Base-by-base conservation (phyloP, 768 basidiomycete genomes). In the Leccinum rimulosum region DNA sequence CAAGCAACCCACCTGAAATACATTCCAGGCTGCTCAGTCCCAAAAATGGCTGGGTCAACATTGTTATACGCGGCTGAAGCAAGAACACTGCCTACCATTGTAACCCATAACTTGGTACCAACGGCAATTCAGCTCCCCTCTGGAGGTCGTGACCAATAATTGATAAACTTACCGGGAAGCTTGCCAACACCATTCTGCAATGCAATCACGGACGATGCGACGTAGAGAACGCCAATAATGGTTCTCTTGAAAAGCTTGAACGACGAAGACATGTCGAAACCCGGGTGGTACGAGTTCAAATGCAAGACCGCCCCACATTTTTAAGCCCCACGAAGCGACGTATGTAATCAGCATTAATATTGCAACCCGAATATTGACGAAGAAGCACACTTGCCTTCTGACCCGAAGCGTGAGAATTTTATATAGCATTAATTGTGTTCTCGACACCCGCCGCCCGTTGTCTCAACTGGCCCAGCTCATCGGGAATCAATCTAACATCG, bases 21-120 rank as follows among this genome's bases (percentile, higher is more conserved):
- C 85, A 64, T 87, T 87, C 86, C 86, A 88, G 5, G 86, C 86
- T 87, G 49, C 27, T 15, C 4, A 4, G 31, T 6, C 10, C 31
- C 55, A 11, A 52, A 36, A 8, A 58, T 43, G 30, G 28, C 19
- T 12, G 22, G 12, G 58, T 70, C 43, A 61, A 11, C 31, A 33
- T 33, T 36, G 19, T 52, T 28, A 10, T 19, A 36, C 6, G 31
- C 27, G 54, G 25, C 9, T 12, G 40, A 50, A n/a, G 33, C 9
- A 1, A 47, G 54, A 52, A 36, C 3, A 11, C 48, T 8, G 55
- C 66, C 28, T 25, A 72, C 71, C 72, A 58, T 72, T 72, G 50
- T 70, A 72, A 28, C 71, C 71, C 71, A 72, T 73, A 6, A 61
- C 72, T 72, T 52, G 52, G 56, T 45, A 45, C 43, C 15, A 45